phyloP scores from a whole-genome alignment of 2,329 filamentous ascomycete genomes.

The Cordyceps javanica region DNA sequence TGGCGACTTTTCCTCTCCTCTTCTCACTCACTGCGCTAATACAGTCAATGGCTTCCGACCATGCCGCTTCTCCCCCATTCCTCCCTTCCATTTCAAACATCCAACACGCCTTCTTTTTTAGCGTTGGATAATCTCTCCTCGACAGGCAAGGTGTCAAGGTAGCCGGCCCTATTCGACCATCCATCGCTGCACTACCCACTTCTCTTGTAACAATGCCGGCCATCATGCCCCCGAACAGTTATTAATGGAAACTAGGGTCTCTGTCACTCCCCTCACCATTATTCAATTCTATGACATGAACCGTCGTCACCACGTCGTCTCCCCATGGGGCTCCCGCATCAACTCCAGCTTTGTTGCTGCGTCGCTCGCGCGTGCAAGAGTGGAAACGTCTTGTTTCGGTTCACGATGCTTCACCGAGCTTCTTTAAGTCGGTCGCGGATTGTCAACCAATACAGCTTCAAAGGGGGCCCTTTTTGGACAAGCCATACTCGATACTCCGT shows the following conservation, averaged over 20 bases:
- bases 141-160: too few relatives aligned
- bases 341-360: not conserved
- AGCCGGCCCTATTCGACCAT: too few relatives aligned
- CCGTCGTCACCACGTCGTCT: not conserved
- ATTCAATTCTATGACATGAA: not conserved
- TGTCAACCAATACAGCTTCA: not conserved
- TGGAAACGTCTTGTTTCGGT: not conserved
- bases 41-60: not conserved
- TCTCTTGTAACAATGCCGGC: not conserved
- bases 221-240: not conserved
- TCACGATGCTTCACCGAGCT: not conserved
- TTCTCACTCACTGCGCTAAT: not conserved
- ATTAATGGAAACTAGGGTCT: constrained; percentile 3
- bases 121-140: not conserved
- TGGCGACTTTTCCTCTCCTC: not conserved
- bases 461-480: too few relatives aligned
- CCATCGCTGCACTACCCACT: constrained; percentile 2
- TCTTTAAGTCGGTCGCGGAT: not conserved
- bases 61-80: not conserved
- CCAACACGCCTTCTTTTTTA: not conserved
- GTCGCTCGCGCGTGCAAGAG: not conserved
- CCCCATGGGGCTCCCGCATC: constrained; percentile 8
- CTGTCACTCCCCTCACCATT: not conserved
- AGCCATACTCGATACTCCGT: too few relatives aligned
- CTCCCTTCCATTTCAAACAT: not conserved